phyloP scores from a whole-genome alignment of 1,139 yeast genomes.

The Protomyces inouyei region DNA sequence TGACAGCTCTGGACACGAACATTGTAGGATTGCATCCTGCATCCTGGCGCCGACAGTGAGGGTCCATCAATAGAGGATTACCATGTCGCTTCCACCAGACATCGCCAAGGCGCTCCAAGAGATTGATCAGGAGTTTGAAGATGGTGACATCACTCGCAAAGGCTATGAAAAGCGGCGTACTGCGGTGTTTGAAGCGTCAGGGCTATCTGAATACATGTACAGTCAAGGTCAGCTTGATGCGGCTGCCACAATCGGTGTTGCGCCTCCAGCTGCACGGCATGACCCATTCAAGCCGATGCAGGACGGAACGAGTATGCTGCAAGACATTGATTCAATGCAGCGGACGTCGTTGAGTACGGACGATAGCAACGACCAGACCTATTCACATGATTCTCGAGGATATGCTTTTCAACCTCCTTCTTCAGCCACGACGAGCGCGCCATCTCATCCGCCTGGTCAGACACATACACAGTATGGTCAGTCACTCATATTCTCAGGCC shows the following conservation, averaged over 20 bases:
- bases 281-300: not conserved
- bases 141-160: conserved; percentile 63
- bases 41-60: no score
- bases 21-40: no score
- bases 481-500: not conserved
- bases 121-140: conserved; percentile 17
- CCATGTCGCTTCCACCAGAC: conserved; percentile 4
- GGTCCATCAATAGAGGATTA: no score
- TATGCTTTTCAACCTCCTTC: not conserved
- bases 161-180: conserved; percentile 59
- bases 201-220: conserved; percentile 23
- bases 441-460: not conserved
- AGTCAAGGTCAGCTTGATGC: not conserved
- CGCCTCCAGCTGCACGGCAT: not conserved
- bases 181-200: conserved; percentile 42
- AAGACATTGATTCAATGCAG: not conserved
- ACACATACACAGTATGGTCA: not conserved
- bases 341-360: not conserved
- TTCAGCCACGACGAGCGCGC: not conserved
- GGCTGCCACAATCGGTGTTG: not conserved
- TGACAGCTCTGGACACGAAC: no score
- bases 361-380: not conserved
- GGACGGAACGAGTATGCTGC: no score
- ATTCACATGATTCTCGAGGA: not conserved
- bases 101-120: conserved; percentile 12